Conservation (phyloP, 2,329 filamentous ascomycete genomes). For the Colletotrichum sp. region DNA sequence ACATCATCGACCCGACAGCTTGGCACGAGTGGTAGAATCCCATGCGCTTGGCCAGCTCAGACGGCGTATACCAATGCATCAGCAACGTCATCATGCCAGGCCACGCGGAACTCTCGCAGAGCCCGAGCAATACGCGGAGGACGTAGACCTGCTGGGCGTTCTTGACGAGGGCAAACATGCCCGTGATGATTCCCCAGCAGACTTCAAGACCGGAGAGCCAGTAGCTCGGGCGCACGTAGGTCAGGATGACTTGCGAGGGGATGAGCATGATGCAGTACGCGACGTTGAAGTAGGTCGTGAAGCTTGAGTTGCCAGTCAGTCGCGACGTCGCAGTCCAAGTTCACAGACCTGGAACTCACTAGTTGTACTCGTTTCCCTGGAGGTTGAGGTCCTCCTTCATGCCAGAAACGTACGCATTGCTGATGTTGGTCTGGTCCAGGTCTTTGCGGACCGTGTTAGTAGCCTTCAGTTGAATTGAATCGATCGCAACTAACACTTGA, state of each 20-base stretch:
- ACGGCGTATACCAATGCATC: conserved; percentile 44
- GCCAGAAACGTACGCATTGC: conserved; percentile 51
- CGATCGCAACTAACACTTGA: conserved; percentile 17
- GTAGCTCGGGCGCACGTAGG: conserved; percentile 29
- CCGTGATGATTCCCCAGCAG: conserved; percentile 23
- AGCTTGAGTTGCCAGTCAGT: background rate
- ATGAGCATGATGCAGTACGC: conserved; percentile 29
- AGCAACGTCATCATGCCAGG: conserved; percentile 35
- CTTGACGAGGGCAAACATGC: conserved; percentile 15
- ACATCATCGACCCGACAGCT: conserved; percentile 58
- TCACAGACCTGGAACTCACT: background rate
- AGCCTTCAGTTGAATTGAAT: conserved; percentile 13
- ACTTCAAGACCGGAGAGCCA: conserved; percentile 31
- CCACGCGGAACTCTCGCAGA: conserved; percentile 40
- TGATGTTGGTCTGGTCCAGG: conserved; percentile 42
- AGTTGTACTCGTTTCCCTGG: conserved; percentile 43
- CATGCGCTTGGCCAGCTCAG: conserved; percentile 52
- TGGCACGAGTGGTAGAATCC: conserved; percentile 54
- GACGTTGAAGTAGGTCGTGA: conserved; percentile 25
- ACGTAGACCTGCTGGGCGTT: conserved; percentile 40
- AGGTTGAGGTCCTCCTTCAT: conserved; percentile 52
- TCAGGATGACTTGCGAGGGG: conserved; percentile 30
- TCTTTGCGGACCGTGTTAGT: background rate
- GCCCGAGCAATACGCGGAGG: conserved; percentile 46
- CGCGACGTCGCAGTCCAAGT: background rate